Evolutionary conservation across 495 filamentous ascomycete genomes (phyloP).

Genomic region (Podospora anserina): DNA sequence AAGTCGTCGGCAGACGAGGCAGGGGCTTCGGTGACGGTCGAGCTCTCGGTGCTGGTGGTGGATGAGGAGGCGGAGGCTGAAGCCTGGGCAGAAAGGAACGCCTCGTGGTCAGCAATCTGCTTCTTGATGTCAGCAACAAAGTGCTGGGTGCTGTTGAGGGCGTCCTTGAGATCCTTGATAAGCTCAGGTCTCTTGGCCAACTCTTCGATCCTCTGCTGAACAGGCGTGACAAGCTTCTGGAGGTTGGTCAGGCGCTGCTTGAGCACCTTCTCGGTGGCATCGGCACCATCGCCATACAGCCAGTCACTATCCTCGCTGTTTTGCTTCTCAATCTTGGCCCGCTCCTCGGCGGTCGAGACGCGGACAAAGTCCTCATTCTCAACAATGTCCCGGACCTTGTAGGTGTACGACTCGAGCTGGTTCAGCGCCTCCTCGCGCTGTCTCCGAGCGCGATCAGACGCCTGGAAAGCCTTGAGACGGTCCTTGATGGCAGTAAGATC

Average conservation of each 20-base stretch:
- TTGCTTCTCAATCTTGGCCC: constrained; percentile 59
- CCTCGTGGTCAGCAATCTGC: constrained; percentile 46
- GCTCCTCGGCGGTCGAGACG: constrained; percentile 62
- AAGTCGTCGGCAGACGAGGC: constrained; percentile 46
- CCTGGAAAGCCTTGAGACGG: constrained; percentile 74
- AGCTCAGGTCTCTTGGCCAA: constrained; percentile 61
- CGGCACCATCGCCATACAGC: constrained; percentile 82
- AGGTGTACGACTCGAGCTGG: constrained; percentile 89
- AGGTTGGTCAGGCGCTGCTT: constrained; percentile 68
- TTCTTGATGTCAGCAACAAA: constrained; percentile 53
- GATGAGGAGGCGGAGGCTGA: constrained; percentile 41
- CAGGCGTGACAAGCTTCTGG: constrained; percentile 65
- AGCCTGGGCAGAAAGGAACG: constrained; percentile 42
- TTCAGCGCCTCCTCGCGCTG: constrained; percentile 86
- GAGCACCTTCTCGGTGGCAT: constrained; percentile 68
- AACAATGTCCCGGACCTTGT: constrained; percentile 77
- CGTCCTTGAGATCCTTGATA: constrained; percentile 59
- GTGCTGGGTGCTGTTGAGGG: constrained; percentile 53
- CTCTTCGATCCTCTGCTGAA: constrained; percentile 67
- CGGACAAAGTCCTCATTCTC: constrained; percentile 69
- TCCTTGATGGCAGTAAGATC: constrained; percentile 65
- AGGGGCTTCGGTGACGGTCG: constrained; percentile 41
- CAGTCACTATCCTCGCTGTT: constrained; percentile 72
- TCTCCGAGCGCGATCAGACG: constrained; percentile 72
- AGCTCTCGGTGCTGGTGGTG: constrained; percentile 34